Evolutionary conservation across 305 asterid genomes (phyloP), one percentile per base, ranked within the genome.

Genomic region (Rubia peregrina): DNA sequence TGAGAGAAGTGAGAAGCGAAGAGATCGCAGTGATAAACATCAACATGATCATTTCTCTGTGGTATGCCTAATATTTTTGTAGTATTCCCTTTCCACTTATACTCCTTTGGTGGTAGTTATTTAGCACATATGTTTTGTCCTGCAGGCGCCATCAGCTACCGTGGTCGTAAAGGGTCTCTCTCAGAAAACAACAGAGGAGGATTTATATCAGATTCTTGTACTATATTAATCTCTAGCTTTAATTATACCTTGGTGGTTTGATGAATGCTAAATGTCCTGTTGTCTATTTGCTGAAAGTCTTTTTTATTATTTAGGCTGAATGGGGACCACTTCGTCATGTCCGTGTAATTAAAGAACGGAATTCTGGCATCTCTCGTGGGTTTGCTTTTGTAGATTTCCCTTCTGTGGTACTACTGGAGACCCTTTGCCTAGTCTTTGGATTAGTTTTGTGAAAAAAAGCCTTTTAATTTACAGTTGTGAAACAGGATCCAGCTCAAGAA

Each of bases 241-340:
- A 62, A 67, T 48, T 60, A 56, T 68, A 42, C 72, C 17, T 10
- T 61, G n/a, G 41, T 44, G 30, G 16, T 49, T 10, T 46, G 19
- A 48, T 4, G 21, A 22, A 53, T 59, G n/a, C 51, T 51, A 16
- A 43, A 68, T 43, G 57, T 56, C 53, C 24, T 61, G 41, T 26
- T 43, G 2, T 57, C 44, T 51, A 24, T 65, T 3, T 26, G 24
- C 22, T 61, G 9, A 72, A 60, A 61, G 26, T 41, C 40, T 73
- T 56, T 56, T 41, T 46, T 69, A 26, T 14, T 30, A 3, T 63
- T 75, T 82, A 94, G 98, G 96, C 96, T 71, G 98, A 91, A 80
- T 94, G 98, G 98, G 98, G 96, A 68, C 98, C 98, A 63, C 90
- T 94, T 55, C 96, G 95, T 64, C 97, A 94, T 82, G 95, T 94